Conservation (phyloP, 805 yeast species). For the Soucietia sequanensis region DNA sequence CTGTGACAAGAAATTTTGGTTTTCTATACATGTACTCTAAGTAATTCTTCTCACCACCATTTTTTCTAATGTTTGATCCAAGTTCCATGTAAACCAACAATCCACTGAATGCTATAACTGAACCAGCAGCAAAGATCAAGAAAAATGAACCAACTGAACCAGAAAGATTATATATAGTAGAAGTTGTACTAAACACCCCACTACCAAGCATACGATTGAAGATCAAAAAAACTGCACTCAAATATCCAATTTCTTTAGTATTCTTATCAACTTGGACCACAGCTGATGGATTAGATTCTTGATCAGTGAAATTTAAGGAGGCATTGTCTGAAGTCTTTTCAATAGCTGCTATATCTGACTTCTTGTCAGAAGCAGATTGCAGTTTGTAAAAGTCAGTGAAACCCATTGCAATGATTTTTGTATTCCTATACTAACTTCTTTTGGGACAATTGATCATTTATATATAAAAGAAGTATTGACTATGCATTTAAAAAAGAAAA, state of each 20-base stretch:
- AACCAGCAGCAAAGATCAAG: constrained; percentile 74
- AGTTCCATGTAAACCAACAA: constrained; percentile 75
- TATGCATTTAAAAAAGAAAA: no score
- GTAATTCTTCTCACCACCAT: constrained; percentile 86
- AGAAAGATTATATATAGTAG: constrained; percentile 53
- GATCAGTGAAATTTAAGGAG: constrained; percentile 10
- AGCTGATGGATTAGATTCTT: constrained; percentile 17
- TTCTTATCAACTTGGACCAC: constrained; percentile 43
- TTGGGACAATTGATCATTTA: no score
- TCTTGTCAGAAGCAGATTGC: constrained; percentile 1
- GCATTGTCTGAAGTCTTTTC: constrained; percentile 4
- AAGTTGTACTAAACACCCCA: constrained; percentile 69
- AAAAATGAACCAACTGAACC: constrained; percentile 75
- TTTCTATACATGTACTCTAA: constrained; percentile 66
- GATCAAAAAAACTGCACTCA: constrained; percentile 50
- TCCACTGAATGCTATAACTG: constrained; percentile 56
- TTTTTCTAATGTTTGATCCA: constrained; percentile 72
- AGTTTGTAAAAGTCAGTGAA: neutral
- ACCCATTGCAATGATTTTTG: constrained; percentile 1
- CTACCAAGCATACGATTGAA: constrained; percentile 73
- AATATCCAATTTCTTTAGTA: constrained; percentile 42
- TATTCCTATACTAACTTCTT: no score
- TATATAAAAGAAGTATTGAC: no score
- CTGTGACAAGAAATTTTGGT: constrained; percentile 68
- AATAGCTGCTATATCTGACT: neutral